Conservation (phyloP, 208 protist genomes). For the Leishmania martiniquensis region DNA sequence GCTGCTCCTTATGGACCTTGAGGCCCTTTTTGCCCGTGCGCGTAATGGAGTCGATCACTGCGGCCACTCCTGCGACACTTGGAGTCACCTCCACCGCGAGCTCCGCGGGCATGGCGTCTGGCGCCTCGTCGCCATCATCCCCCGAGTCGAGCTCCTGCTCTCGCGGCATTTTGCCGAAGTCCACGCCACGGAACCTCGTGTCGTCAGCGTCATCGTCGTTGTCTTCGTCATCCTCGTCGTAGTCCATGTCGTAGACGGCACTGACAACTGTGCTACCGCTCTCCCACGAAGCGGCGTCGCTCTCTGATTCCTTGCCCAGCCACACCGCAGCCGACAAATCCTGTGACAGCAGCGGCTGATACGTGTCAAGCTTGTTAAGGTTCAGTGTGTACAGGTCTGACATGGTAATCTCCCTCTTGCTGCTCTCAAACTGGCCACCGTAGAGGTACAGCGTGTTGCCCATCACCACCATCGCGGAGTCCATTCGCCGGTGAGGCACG, state of each 20-base stretch:
- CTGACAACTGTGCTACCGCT: conserved; percentile 88
- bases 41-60: conserved; percentile 50
- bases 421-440: conserved; percentile 91
- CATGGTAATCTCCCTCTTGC: conserved; percentile 89
- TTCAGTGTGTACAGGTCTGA: conserved; percentile 89
- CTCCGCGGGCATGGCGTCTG: conserved; percentile 76
- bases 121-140: conserved; percentile 74
- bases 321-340: conserved; percentile 82
- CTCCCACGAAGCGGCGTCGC: conserved; percentile 82
- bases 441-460: conserved; percentile 88
- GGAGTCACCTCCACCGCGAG: conserved; percentile 68
- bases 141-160: conserved; percentile 34
- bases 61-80: conserved; percentile 25
- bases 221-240: conserved; percentile 74
- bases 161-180: conserved; percentile 25
- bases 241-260: conserved; percentile 74
- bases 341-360: conserved; percentile 77
- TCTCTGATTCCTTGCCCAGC: conserved; percentile 86
- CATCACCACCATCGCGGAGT: conserved; percentile 57
- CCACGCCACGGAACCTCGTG: conserved; percentile 6
- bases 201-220: conserved; percentile 45
- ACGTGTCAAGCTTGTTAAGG: conserved; percentile 82
- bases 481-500: conserved; percentile 86
- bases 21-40: conserved; percentile 81
- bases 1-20: conserved; percentile 89